A percentile compares a stretch with the other conserved stretches of the same genome.
Evolutionary conservation across 192 early-diverging fungal genomes (phyloP).

Genomic region (Chytriomyces hyalinus): DNA sequence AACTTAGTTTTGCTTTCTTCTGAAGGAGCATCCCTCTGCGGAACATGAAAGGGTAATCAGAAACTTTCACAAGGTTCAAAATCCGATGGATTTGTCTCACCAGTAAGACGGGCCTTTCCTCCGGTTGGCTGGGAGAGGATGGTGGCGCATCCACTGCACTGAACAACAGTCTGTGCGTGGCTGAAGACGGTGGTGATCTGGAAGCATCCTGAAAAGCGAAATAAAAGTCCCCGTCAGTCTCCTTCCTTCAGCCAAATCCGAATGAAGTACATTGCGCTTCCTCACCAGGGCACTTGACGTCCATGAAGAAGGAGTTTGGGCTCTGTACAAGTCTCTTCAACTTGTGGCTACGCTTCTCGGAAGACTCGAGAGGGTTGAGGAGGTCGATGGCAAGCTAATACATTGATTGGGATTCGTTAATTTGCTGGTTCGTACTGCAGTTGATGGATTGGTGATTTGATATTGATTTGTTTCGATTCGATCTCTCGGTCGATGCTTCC

Average conservation of each 20-base stretch:
- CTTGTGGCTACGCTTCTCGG: conserved; percentile 86
- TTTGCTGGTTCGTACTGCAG: neutral
- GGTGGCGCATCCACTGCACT: conserved; percentile 93
- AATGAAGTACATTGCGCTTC: neutral
- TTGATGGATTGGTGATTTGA: neutral
- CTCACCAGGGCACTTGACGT: conserved; percentile 91
- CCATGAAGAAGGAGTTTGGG: conserved; percentile 99
- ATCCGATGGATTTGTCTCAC: conserved; percentile 48
- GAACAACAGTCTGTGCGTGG: conserved; percentile 98
- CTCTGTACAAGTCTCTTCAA: conserved; percentile 95
- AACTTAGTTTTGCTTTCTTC: conserved; percentile 76
- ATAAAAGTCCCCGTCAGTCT: neutral
- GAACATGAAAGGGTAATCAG: conserved; percentile 14
- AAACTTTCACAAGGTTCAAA: neutral
- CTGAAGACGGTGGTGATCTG: conserved; percentile 99
- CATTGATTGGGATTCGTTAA: neutral
- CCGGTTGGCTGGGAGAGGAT: conserved; percentile 99
- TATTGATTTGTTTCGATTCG: neutral
- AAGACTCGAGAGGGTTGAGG: conserved; percentile 83
- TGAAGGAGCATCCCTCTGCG: conserved; percentile 77
- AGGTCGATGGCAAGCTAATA: conserved; percentile 87
- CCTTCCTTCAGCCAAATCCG: no score
- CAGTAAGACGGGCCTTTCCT: conserved; percentile 96
- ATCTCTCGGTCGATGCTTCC: neutral
- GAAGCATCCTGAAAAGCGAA: conserved; percentile 72